phyloP scores from a whole-genome alignment of 2,329 filamentous ascomycete genomes.

The Colletotrichum melonis region DNA sequence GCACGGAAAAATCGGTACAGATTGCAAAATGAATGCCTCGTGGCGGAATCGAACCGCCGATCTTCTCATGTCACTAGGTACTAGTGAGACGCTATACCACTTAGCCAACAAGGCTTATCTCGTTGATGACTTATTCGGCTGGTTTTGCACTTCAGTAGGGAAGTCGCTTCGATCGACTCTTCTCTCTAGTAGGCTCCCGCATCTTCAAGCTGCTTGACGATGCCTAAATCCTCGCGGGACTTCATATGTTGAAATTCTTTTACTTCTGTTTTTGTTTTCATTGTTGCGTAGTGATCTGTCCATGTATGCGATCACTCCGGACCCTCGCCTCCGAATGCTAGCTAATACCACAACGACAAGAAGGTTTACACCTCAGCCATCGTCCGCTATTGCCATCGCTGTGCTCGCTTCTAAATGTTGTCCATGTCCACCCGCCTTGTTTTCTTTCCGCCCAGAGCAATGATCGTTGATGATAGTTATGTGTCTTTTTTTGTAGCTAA shows the following conservation, averaged over 20 bases:
- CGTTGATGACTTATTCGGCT: accelerated
- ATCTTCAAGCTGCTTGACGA: too few species aligned
- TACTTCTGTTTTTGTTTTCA: neutral
- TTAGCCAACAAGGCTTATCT: constrained; percentile 36
- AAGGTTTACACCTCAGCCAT: neutral
- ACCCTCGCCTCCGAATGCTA: neutral
- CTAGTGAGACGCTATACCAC: constrained; percentile 39
- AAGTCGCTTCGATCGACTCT: too few species aligned
- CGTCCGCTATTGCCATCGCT: neutral
- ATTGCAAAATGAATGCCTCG: constrained; percentile 19
- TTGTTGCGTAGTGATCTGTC: too few species aligned
- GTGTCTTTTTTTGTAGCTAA: neutral
- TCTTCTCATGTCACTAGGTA: constrained; percentile 34
- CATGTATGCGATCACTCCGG: neutral
- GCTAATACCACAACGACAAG: neutral
- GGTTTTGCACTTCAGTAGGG: accelerated
- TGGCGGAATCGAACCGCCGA: constrained; percentile 37
- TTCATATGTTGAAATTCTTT: neutral
- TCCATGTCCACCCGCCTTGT: neutral
- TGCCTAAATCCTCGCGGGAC: too few species aligned
- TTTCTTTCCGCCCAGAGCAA: neutral
- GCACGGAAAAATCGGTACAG: too few species aligned
- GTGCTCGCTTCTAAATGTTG: constrained; percentile 4
- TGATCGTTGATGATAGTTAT: neutral
- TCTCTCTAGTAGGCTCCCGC: too few species aligned